Percentiles rank a stretch among this genome's conserved stretches.
phyloP scores from a whole-genome alignment of 371 early-diverging fungal species.

The Syncephalastrum racemosum region DNA sequence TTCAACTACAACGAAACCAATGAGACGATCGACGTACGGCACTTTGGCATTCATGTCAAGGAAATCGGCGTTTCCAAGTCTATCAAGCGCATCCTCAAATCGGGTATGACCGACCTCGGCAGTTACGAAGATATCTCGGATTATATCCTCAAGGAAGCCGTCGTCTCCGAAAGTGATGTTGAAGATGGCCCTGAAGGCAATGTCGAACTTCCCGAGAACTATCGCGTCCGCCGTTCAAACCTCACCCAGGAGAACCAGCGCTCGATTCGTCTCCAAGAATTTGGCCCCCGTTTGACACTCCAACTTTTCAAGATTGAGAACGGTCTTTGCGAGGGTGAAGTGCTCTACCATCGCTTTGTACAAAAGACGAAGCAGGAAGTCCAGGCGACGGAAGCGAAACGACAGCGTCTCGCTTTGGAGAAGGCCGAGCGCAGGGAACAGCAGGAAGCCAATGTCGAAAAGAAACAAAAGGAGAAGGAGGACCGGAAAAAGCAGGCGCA shows the following conservation, averaged over 20 bases:
- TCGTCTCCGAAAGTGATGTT: conserved; percentile 89
- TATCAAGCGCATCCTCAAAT: conserved; percentile 78
- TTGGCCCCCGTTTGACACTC: conserved; percentile 93
- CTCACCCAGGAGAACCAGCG: conserved; percentile 79
- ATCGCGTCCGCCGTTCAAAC: conserved; percentile 59
- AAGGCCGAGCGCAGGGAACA: conserved; percentile 70
- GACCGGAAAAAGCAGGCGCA: conserved; percentile 21
- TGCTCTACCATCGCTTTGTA: conserved; percentile 81
- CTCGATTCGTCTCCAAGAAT: conserved; percentile 83
- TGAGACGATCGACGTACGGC: conserved; percentile 85
- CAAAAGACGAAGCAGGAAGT: conserved; percentile 73
- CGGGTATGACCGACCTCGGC: conserved; percentile 77
- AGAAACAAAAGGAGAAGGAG: conserved; percentile 68
- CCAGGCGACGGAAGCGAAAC: conserved; percentile 56
- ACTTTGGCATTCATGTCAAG: conserved; percentile 88
- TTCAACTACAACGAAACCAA: conserved; percentile 89
- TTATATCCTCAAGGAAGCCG: conserved; percentile 83
- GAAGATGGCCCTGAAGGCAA: conserved; percentile 85
- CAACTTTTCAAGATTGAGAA: conserved; percentile 88
- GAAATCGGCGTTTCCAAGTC: conserved; percentile 88
- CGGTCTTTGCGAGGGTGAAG: conserved; percentile 92
- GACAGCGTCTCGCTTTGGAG: conserved; percentile 57
- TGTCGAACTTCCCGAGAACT: conserved; percentile 82
- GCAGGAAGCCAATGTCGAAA: conserved; percentile 82
- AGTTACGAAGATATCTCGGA: conserved; percentile 90